These are phyloP conservation scores for Nicotiana paniculata DNA, from an alignment of 257 asterid genomes.

Conservation along the genomic window DNA sequence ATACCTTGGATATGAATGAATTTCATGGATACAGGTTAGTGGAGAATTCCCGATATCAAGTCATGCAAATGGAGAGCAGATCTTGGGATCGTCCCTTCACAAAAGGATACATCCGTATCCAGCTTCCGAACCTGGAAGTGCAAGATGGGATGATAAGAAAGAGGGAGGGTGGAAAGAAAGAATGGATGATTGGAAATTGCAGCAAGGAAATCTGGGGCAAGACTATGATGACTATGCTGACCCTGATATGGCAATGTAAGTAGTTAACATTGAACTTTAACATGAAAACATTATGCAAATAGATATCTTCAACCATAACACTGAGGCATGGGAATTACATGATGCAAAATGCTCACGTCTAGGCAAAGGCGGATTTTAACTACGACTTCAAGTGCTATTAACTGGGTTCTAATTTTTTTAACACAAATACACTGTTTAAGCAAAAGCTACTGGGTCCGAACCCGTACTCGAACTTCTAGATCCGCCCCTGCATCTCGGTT, in stretches of 20 bases:
- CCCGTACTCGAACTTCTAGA: too few relatives aligned
- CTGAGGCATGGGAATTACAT: neutral
- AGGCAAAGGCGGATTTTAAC: neutral
- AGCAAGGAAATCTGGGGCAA: conserved; percentile 67
- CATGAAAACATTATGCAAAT: neutral
- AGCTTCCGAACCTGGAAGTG: conserved; percentile 55
- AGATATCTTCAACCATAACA: neutral
- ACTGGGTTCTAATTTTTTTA: too few relatives aligned
- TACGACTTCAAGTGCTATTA: too few relatives aligned
- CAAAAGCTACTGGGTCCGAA: too few relatives aligned
- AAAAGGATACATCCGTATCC: conserved; percentile 86
- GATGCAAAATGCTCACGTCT: neutral
- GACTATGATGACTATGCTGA: conserved; percentile 68
- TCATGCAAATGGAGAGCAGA: conserved; percentile 71
- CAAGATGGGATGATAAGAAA: conserved; percentile 79
- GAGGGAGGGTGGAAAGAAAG: conserved; percentile 90
- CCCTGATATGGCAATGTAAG: conserved; percentile 72
- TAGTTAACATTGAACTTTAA: neutral
- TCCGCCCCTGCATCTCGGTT: neutral
- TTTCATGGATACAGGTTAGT: conserved; percentile 47
- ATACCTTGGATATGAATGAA: neutral
- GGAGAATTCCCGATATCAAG: conserved; percentile 67
- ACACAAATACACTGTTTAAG: too few relatives aligned
- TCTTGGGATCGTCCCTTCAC: conserved; percentile 58
- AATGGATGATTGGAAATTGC: conserved; percentile 96